Conservation (phyloP, 441 rosid species). For the Hura crepitans region DNA sequence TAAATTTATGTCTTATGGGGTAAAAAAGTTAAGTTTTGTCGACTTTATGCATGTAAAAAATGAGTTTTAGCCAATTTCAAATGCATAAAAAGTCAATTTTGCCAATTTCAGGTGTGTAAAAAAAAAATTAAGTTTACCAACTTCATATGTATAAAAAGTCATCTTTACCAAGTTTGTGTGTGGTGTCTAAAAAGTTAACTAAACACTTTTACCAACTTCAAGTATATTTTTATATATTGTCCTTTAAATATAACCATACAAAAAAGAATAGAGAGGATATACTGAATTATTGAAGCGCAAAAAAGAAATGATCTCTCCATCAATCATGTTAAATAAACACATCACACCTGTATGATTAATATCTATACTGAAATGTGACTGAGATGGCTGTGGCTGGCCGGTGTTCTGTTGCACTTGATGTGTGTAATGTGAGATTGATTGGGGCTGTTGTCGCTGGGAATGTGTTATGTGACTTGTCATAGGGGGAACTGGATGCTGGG, state of each 20-base stretch:
- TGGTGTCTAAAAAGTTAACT: too few relatives aligned
- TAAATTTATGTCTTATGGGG: too few relatives aligned
- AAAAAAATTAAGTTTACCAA: too few relatives aligned
- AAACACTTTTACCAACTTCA: too few relatives aligned
- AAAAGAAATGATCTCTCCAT: not conserved
- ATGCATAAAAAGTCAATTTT: too few relatives aligned
- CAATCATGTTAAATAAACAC: not conserved
- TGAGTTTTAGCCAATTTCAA: too few relatives aligned
- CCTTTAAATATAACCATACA: not conserved
- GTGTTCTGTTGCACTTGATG: constrained; percentile 27
- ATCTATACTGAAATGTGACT: constrained; percentile 21
- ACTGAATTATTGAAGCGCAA: not conserved
- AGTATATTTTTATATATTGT: too few relatives aligned
- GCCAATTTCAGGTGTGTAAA: too few relatives aligned
- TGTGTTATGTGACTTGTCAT: not conserved
- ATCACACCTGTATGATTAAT: constrained; percentile 20
- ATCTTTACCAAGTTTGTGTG: too few relatives aligned
- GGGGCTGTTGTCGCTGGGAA: constrained; percentile 20
- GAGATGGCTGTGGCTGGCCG: constrained; percentile 28
- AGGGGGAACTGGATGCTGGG: constrained; percentile 3
- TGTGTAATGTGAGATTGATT: constrained; percentile 15
- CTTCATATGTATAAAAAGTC: too few relatives aligned
- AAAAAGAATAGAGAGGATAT: not conserved
- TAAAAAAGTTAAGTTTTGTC: too few relatives aligned
- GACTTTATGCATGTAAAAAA: too few relatives aligned